These are phyloP conservation scores for Penicillium capsulatum DNA, from an alignment of 2,329 filamentous ascomycete genomes.

Conservation along the genomic window DNA sequence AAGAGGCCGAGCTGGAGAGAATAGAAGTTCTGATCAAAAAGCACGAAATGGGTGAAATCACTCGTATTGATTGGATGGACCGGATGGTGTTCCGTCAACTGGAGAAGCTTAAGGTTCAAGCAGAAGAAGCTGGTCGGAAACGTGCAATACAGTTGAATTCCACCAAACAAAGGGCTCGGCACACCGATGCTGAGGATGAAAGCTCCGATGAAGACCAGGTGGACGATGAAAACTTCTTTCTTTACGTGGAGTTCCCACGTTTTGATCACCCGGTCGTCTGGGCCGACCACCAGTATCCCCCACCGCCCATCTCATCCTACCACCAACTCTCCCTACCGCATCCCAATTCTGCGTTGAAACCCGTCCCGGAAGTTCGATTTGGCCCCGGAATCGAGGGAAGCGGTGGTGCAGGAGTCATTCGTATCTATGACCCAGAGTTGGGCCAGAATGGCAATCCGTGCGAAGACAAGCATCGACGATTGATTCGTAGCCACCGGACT, in stretches of 20 bases:
- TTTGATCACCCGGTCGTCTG: constrained; percentile 97
- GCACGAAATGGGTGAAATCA: constrained; percentile 96
- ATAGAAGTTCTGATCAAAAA: constrained; percentile 91
- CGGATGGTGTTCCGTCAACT: constrained; percentile 87
- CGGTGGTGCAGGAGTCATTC: constrained; percentile 59
- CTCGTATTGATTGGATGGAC: constrained; percentile 90
- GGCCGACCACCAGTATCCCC: constrained; percentile 85
- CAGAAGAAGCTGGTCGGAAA: constrained; percentile 61
- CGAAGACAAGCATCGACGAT: constrained; percentile 86
- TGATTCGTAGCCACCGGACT: constrained; percentile 88
- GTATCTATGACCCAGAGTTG: constrained; percentile 90
- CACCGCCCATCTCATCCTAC: constrained; percentile 74
- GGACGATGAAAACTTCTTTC: constrained; percentile 66
- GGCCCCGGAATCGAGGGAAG: constrained; percentile 81
- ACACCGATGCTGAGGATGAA: constrained; percentile 38
- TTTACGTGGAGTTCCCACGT: constrained; percentile 86
- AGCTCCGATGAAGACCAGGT: constrained; percentile 37
- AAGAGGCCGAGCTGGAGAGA: constrained; percentile 80
- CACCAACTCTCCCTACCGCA: constrained; percentile 61
- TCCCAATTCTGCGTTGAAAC: constrained; percentile 68
- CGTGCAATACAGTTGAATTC: constrained; percentile 41
- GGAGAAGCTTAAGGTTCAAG: constrained; percentile 68
- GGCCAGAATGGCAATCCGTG: constrained; percentile 87
- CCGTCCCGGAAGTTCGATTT: constrained; percentile 81
- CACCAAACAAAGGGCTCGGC: constrained; percentile 12